Evolutionary conservation across 805 yeast species (phyloP), one percentile per base, ranked within the genome.

Genomic region (Teunomyces aglyptinius): DNA sequence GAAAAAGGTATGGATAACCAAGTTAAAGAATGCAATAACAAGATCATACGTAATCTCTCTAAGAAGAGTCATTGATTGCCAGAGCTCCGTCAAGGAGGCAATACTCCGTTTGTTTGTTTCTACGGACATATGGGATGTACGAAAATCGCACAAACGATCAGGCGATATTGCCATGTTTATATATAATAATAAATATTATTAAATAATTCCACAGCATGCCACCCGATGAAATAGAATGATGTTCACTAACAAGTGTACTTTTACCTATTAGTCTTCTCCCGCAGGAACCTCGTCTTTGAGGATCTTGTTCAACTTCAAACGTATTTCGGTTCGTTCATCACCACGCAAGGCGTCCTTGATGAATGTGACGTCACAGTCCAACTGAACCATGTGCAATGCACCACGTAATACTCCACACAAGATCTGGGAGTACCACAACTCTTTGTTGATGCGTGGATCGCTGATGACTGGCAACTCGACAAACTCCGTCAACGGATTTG

Each of bases 201-300:
- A 20, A 24, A 16, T 12, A 35, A 20, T 13, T 20, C 12, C 41
- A 15, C 41, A 38, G 26, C 7, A 32, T 12, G 8, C 26, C 26
- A 24, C 11, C 26, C 6, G 26, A 8, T 24, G 11, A 24, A 24
- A 24, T 6, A 3, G 11, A 22, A 11, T 24, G 11, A 24, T 24
- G 26, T 10, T 8, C 26, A 24, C 26, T 8, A 24, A 24, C 11
- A 24, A 24, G 26, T 2, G 26, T 8, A 10, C 2, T 20, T 20
- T 24, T 24, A 11, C n/a, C 15, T n/a, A 10, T 45, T 64, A 85
- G 53, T 91, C 97, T 65, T 94, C 98, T 19, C 98, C 99, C 5
- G 96, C 95, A 11, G 99, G 99, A 38, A 94, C 85, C 69, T 94
- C 99, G 61, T 94, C 99, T 60, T 86, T 89, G 55, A 92, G 70